phyloP scores from a whole-genome alignment of 768 basidiomycete genomes.

The Leucocoprinus birnbaumii region DNA sequence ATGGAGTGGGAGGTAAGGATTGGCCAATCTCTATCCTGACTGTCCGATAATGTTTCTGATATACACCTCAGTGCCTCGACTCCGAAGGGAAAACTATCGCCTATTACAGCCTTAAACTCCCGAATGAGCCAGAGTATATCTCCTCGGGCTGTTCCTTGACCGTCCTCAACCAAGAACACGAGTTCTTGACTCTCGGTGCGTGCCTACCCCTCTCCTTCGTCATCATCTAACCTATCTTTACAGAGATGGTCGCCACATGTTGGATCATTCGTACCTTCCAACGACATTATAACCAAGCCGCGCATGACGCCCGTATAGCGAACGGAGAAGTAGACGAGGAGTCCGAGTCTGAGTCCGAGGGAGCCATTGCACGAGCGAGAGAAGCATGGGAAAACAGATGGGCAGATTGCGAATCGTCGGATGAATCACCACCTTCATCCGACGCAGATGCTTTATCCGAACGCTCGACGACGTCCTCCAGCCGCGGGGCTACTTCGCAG shows the following conservation, averaged over 20 bases:
- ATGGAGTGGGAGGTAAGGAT: slow-evolving; percentile 5
- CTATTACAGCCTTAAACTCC: slow-evolving; percentile 4
- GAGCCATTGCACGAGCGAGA: neutral
- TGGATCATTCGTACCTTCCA: neutral
- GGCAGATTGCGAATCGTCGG: neutral
- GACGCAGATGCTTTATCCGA: neutral
- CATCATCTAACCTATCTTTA: neutral
- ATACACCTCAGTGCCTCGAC: neutral
- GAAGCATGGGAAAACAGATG: neutral
- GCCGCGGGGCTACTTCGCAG: too few species aligned
- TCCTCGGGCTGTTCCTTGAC: slow-evolving; percentile 4
- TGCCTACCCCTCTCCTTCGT: neutral
- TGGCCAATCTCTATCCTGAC: too few species aligned
- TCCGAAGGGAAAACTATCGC: neutral
- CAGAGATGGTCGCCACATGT: slow-evolving; percentile 1
- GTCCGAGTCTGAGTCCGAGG: neutral
- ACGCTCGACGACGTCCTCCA: too few species aligned
- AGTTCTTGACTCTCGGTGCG: neutral
- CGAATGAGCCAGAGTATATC: neutral
- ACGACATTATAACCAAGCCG: neutral
- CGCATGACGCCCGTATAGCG: neutral
- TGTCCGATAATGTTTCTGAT: too few species aligned
- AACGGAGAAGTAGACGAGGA: neutral
- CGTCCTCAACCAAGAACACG: neutral
- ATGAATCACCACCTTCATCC: slow-evolving; percentile 4